Percentiles rank a stretch among this genome's conserved stretches.
These are phyloP conservation scores for Panaeolus cyanescens DNA, from an alignment of 768 basidiomycete genomes.

Conservation along the genomic window DNA sequence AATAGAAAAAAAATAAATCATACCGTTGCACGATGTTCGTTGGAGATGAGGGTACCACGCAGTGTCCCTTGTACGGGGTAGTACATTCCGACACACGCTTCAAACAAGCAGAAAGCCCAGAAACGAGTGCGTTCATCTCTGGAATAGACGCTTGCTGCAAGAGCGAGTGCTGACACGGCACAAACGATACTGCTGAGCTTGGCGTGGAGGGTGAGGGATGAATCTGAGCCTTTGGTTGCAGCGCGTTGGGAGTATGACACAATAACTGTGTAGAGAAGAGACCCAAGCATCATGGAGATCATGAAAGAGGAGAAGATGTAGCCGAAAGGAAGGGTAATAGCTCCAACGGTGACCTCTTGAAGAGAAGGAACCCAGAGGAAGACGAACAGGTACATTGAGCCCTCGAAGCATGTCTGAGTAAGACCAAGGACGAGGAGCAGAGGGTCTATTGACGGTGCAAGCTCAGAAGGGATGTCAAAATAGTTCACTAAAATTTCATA, in stretches of 20 bases:
- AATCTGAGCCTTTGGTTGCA: constrained; percentile 25
- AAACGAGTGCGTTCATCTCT: constrained; percentile 54
- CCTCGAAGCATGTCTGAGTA: constrained; percentile 81
- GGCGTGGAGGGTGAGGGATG: constrained; percentile 60
- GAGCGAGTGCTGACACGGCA: constrained; percentile 55
- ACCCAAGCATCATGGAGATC: constrained; percentile 83
- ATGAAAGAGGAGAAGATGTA: constrained; percentile 83
- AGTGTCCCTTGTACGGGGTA: constrained; percentile 80
- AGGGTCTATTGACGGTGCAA: constrained; percentile 44
- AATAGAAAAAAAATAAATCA: constrained; percentile 19
- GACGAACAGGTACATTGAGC: constrained; percentile 85
- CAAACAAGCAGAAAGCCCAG: constrained; percentile 75
- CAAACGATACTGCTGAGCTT: constrained; percentile 69
- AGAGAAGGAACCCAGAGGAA: constrained; percentile 81
- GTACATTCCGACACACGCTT: constrained; percentile 79
- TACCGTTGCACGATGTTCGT: constrained; percentile 77
- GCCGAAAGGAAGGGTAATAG: constrained; percentile 60
- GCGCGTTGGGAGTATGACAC: constrained; percentile 30
- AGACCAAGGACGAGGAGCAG: constrained; percentile 65
- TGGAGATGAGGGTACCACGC: constrained; percentile 62
- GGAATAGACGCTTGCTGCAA: constrained; percentile 50
- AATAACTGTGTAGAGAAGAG: constrained; percentile 64
- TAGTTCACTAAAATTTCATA: constrained; percentile 22
- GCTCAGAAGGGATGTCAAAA: neutral
- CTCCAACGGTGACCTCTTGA: constrained; percentile 55